Evolutionary conservation across 2,329 filamentous ascomycete species (phyloP), one percentile per base, ranked within the genome.

Genomic region (Colletotrichum spaethianum): DNA sequence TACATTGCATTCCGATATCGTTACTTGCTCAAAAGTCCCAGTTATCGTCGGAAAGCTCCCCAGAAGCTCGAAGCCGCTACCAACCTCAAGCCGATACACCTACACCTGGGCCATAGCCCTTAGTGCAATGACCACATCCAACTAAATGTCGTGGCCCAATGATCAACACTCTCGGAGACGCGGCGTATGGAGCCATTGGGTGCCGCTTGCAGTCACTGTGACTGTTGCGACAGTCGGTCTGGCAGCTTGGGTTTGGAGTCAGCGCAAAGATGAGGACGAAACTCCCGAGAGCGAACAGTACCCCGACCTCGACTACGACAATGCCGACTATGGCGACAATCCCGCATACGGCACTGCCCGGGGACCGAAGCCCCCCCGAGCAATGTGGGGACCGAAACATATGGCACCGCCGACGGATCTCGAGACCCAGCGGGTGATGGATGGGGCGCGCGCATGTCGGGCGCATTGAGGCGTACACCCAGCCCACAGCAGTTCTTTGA

Each of bases 161-260:
- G 90, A 93, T 85, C 86, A 86, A 78, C 85, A 86, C 81, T 87
- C 88, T 85, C 87, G 89, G 46, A 74, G 73, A 83, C 86, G 88
- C 82, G 86, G 88, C 80, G 88, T 90, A 76, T 90, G 94, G 84
- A 90, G 92, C 79, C 96, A 97, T 84, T 98, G 95, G 94, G 90
- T 98, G 72, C 96, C 96, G 74, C 88, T 98, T 68, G 92, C 92
- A 75, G 83, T 98, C 75, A 98, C 95, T 61, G 91, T 97, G 70
- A 95, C 94, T 57, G 91, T 97, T 76, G 96, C 96, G 73, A 94
- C 95, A 28, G 92, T 93, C 67, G 95, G 95, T 42, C 84, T 97
- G 59, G 95, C 92, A 63, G 94, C 94, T 69, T 98, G 96, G 96
- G 91, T 95, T 73, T 98, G 95, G 95, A 97, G 93, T 81, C 95